Percentiles rank a stretch among this genome's conserved stretches.
These are phyloP conservation scores for Geotrichum phurueaensis DNA, from an alignment of 1,139 yeast species.

Conservation along the genomic window DNA sequence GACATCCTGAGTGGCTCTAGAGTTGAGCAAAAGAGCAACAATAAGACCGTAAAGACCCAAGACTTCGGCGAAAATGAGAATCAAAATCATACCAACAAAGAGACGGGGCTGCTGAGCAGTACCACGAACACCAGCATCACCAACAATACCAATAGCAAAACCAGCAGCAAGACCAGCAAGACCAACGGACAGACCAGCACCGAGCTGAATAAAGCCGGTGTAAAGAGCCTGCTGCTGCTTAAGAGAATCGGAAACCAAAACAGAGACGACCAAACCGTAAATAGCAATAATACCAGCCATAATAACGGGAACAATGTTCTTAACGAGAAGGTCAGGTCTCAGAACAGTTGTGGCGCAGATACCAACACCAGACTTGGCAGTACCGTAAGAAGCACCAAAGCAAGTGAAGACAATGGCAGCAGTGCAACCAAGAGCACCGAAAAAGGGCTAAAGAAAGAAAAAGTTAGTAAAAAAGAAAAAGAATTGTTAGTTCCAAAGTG, in stretches of 20 bases:
- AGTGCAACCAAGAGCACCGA: constrained; percentile 98
- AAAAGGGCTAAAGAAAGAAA: constrained; percentile 53
- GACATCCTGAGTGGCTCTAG: constrained; percentile 93
- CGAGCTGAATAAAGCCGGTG: constrained; percentile 95
- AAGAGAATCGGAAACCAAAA: constrained; percentile 87
- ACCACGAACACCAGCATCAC: constrained; percentile 97
- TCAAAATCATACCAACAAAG: constrained; percentile 78
- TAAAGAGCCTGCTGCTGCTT: constrained; percentile 78
- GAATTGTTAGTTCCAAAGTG: constrained; percentile 9
- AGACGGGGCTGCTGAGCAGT: constrained; percentile 94
- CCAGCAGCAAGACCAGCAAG: constrained; percentile 96
- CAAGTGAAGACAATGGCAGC: constrained; percentile 98
- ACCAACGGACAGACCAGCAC: constrained; percentile 93
- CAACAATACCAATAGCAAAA: constrained; percentile 96
- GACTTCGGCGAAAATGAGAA: constrained; percentile 96
- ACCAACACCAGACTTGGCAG: constrained; percentile 98
- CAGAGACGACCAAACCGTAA: constrained; percentile 93
- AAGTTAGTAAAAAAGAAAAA: constrained; percentile 6
- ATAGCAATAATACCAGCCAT: constrained; percentile 98
- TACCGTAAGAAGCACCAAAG: constrained; percentile 91
- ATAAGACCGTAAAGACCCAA: constrained; percentile 91
- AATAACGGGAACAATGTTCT: constrained; percentile 65
- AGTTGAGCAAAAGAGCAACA: constrained; percentile 84
- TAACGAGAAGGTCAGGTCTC: constrained; percentile 69
- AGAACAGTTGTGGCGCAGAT: constrained; percentile 96